Base-by-base conservation (phyloP, 1,284 basidiomycete genomes). In the Cryptococcus amylolentus region DNA sequence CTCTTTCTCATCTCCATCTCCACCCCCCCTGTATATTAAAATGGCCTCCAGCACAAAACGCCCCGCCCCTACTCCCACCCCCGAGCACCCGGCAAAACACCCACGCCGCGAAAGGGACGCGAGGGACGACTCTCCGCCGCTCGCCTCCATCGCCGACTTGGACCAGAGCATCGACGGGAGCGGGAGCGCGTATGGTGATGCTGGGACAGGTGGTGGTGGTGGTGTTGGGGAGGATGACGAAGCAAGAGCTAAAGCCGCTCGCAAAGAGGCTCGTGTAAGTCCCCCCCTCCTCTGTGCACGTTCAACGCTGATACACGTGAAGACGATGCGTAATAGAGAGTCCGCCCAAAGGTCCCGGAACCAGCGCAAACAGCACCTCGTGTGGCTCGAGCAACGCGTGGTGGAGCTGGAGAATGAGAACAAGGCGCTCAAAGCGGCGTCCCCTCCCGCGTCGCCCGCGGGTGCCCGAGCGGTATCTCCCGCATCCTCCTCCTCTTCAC, bases 351-450 rank as follows among this genome's bases (percentile, higher is more conserved):
- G 73, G 7, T 73, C 71, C 18, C 67, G 73, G 14, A 76, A 76
- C 59, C 72, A 72, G 61, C 72, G 73, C 55, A 76, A 76, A 66
- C 68, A 69, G 0, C 73, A 77, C 60, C 64, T 77, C 13, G 71
- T 66, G 8, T 69, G 66, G 58, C 70, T 77, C 26, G 75, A 77
- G 61, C 46, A 60, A n/a, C 68, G 75, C 26, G 74, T 77, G 5
- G 56, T 64, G 13, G 70, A 76, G 61, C 67, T 77, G 23, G 73
- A 77, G 61, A 57, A 51, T 5, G 75, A 76, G 61, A 76, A 76
- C 58, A 61, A 62, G 31, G 64, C 64, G 31, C 63, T 77, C 56
- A 12, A 64, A 57, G 41, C 41, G 52, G 54, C 38, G 18, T 14
- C 58, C 18, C 50, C 57, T 7, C 27, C 52, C 14, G 38, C 41